Evolutionary conservation across 805 yeast genomes (phyloP).

Genomic region (Saccharomycopsis malanga): DNA sequence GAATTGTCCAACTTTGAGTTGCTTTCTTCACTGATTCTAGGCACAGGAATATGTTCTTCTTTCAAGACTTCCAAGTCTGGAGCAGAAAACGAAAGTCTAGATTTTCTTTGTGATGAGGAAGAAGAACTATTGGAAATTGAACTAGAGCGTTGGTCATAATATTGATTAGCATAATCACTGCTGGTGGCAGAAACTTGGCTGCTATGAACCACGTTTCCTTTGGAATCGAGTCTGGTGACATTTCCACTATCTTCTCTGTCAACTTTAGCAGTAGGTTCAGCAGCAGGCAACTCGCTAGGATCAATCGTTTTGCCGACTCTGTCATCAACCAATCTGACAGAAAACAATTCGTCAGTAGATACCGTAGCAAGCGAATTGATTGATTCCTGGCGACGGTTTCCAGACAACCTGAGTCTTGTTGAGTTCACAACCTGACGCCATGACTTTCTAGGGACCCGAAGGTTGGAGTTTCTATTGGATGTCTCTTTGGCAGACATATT

Average conservation of each 20-base stretch:
- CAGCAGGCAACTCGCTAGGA: conserved; percentile 1
- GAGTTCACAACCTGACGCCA: conserved; percentile 46
- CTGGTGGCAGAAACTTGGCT: not conserved
- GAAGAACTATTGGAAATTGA: conserved; percentile 3
- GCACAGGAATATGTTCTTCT: conserved; percentile 10
- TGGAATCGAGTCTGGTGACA: conserved; percentile 17
- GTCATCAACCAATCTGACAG: conserved; percentile 70
- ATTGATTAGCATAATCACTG: not conserved
- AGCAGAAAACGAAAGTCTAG: conserved; percentile 4
- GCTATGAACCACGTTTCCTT: conserved; percentile 17
- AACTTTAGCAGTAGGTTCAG: not conserved
- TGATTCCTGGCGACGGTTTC: conserved; percentile 49
- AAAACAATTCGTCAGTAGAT: conserved; percentile 74
- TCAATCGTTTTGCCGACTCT: conserved; percentile 30
- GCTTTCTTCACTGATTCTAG: conserved; percentile 5
- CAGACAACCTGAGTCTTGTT: conserved; percentile 17
- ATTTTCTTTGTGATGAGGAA: conserved; percentile 10
- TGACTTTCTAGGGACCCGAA: conserved; percentile 37
- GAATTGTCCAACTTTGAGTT: not conserved
- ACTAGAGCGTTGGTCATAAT: conserved; percentile 6
- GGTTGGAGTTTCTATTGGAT: not conserved
- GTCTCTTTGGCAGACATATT: not conserved
- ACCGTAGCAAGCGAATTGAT: conserved; percentile 73
- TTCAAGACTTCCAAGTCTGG: conserved; percentile 13
- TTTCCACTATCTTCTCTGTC: conserved; percentile 20